phyloP scores from a whole-genome alignment of 1,139 yeast species.

The Zygosaccharomyces sapae region DNA sequence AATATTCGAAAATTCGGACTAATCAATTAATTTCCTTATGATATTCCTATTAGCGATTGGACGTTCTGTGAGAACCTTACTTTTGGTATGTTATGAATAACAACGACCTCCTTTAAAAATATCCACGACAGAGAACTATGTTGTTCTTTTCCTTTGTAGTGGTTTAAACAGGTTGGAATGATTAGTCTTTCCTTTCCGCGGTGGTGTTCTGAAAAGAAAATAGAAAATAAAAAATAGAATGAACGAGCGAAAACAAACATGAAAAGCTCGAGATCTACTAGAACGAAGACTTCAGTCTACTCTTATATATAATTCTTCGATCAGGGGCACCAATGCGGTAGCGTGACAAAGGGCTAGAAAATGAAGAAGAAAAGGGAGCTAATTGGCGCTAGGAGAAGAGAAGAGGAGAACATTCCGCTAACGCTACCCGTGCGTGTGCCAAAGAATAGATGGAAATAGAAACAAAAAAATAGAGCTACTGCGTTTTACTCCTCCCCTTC shows the following conservation, averaged over 20 bases:
- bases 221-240: neutral
- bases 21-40: neutral
- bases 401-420: neutral
- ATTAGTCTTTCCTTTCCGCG: slow-evolving; percentile 7
- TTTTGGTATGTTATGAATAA: neutral
- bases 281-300: neutral
- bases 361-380: neutral
- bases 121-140: neutral
- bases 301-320: neutral
- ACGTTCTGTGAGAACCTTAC: slow-evolving; percentile 5
- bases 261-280: neutral
- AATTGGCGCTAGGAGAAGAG: neutral
- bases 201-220: neutral
- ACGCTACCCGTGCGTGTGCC: neutral
- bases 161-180: neutral
- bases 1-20: neutral
- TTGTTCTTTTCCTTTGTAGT: neutral
- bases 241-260: neutral
- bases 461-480: neutral
- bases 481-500: neutral
- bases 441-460: neutral
- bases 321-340: neutral
- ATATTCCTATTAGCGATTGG: slow-evolving; percentile 4
- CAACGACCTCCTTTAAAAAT: neutral
- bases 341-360: neutral